Base-by-base conservation (phyloP, 495 filamentous ascomycete genomes). In the Hypomontagnella monticulosa region DNA sequence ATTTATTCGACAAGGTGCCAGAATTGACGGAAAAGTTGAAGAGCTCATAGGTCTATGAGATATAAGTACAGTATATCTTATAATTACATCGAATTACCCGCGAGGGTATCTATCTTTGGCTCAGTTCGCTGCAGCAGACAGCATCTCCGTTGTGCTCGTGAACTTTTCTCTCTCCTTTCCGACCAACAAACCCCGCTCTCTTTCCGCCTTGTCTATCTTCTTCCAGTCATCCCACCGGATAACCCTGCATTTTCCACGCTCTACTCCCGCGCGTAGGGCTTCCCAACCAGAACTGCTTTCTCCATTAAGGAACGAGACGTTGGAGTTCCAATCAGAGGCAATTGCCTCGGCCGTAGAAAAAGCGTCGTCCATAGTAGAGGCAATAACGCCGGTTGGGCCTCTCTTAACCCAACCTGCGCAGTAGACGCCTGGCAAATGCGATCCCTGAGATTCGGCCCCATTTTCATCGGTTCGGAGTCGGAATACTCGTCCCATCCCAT, bases 381-480 rank as follows among this genome's bases (percentile, higher is more conserved):
- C 94, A 74, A 99, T 98, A 3, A 97, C 94, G 4, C 95, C 95
- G 4, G 93, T 96, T 0, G 95, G 96, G 1, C 95, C 95, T 40
- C 92, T 83, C 77, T 98, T 98, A 16, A 97, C 93, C 95, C 95
- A 99, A 3, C 95, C 95, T 16, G 93, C 91, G 65, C 92, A 94
- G 75, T 99, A 99, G 14, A 97, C 70, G 0, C 96, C 96, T 1
- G 91, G 90, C n/a, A 73, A 30, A 41, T 51, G 58, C 10, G 44
- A 51, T 42, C 30, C 18, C 56, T 48, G 12, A 6, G 42, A 19
- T 19, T 41, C 1, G 40, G 50, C 4, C 36, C 73, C 2, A 63
- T 55, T 1, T 33, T 72, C 71, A 3, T 69, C 27, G 60, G 63
- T 3, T 60, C 69, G 37, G 57, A 54, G 8, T 49, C 70, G 67